Evolutionary conservation across 805 yeast genomes (phyloP), one percentile per base, ranked within the genome.

Genomic region (Suhomyces vadensis): DNA sequence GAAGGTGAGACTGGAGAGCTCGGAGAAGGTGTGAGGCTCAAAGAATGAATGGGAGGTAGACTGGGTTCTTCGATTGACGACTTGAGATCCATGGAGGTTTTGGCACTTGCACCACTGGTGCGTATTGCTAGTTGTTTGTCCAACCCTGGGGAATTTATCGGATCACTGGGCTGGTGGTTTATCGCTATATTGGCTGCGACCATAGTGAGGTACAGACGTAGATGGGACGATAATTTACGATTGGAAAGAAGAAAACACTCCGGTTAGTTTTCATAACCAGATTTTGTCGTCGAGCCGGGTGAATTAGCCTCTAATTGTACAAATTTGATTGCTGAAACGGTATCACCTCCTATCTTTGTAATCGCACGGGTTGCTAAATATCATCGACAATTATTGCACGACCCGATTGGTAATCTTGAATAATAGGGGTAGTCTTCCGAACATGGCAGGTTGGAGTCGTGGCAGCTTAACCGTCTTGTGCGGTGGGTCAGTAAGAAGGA

Each of bases 331-430:
- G 20, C 33, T 29, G 20, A 19, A 31, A 19, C 19, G 24, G 31
- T 26, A 33, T 2, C 19, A 16, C 11, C 23, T 20, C 24, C 21
- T n/a, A 20, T 19, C 13, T 23, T 10, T 31, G 13, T n/a, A 33
- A 19, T 7, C 23, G 36, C 21, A 33, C 23, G 21, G 23, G 21
- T 19, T 33, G 36, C 36, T 20, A 36, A 16, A 36, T n/a, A 21
- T 13, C 11, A 16, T n/a, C 16, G 33, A 20, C 4, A n/a, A 11
- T 29, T 29, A 14, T 29, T 20, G 20, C 33, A 29, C 33, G 33
- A 29, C 33, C 33, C 33, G 33, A 29, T 29, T 29, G 20, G 33
- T 29, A 29, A 29, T 23, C 25, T n/a, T n/a, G n/a, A n/a, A 9
- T 9, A 23, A 29, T 29, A 29, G 33, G 33, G 33, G 33, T 29